Conservation (phyloP, 164 flowering plant genomes). For the Vitis cinerea region DNA sequence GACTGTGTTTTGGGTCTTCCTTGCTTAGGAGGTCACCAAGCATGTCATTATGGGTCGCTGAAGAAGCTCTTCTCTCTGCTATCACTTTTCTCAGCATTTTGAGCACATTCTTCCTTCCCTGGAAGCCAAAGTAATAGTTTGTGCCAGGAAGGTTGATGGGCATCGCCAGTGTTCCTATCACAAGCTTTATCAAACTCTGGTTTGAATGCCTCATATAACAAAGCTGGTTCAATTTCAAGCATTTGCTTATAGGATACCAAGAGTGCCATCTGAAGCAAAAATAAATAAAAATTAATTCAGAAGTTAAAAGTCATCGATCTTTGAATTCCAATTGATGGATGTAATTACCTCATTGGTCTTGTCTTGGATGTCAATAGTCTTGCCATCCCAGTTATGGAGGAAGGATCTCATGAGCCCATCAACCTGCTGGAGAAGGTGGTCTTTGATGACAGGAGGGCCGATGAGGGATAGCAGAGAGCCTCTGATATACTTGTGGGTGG, state of each 20-base stretch:
- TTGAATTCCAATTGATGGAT: too few relatives aligned
- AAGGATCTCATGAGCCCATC: slow-evolving; percentile 60
- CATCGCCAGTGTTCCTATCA: slow-evolving; percentile 15
- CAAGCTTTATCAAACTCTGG: slow-evolving; percentile 12
- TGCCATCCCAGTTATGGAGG: slow-evolving; percentile 49
- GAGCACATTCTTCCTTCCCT: slow-evolving; percentile 54
- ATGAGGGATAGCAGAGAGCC: slow-evolving; percentile 57
- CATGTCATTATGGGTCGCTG: slow-evolving; percentile 41
- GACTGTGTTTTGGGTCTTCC: slow-evolving; percentile 37
- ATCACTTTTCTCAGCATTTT: slow-evolving; percentile 37
- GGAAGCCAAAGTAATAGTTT: slow-evolving; percentile 10
- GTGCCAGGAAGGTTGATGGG: slow-evolving; percentile 27
- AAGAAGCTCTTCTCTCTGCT: slow-evolving; percentile 52
- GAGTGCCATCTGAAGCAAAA: slow-evolving; percentile 13
- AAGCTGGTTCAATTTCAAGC: background rate
- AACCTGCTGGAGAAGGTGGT: slow-evolving; percentile 46
- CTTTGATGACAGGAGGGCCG: slow-evolving; percentile 49
- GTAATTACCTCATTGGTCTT: slow-evolving; percentile 59
- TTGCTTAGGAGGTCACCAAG: slow-evolving; percentile 43
- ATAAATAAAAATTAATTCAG: slow-evolving; percentile 1
- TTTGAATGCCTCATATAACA: background rate
- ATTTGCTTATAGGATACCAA: slow-evolving; percentile 6
- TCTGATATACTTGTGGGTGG: slow-evolving; percentile 62
- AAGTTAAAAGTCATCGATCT: too few relatives aligned
- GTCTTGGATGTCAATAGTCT: slow-evolving; percentile 56